phyloP scores from a whole-genome alignment of 228 moss, liverwort and hornwort genomes.

The Sphagnum magellanicum region DNA sequence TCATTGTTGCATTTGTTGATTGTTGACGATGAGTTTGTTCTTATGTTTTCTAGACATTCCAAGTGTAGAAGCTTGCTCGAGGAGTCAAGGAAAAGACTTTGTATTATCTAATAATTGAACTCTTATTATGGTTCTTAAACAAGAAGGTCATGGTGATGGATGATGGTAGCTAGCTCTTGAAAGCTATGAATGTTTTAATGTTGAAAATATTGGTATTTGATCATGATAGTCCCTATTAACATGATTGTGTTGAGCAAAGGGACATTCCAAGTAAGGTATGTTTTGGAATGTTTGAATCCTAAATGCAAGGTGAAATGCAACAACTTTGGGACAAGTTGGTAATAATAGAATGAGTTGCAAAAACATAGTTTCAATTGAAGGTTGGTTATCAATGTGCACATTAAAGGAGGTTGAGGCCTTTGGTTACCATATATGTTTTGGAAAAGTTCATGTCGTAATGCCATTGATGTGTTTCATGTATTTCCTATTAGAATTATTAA shows the following conservation, averaged over 20 bases:
- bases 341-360: conserved; percentile 73
- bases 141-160: conserved; percentile 89
- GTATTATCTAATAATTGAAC: conserved; percentile 86
- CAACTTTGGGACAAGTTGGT: conserved; percentile 88
- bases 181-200: conserved; percentile 96
- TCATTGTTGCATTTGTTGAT: no score
- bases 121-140: conserved; percentile 93
- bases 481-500: not conserved
- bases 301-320: conserved; percentile 91
- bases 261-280: no score
- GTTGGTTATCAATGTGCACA: conserved; percentile 31
- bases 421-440: not conserved
- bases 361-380: conserved; percentile 84
- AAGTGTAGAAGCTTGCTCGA: conserved; percentile 88
- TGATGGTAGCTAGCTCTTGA: conserved; percentile 94
- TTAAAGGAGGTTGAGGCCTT: no score
- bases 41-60: conserved; percentile 66
- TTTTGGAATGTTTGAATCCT: no score
- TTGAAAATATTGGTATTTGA: conserved; percentile 90
- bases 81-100: conserved; percentile 80
- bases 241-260: no score
- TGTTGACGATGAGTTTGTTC: no score
- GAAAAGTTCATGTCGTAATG: no score
- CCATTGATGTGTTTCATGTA: not conserved
- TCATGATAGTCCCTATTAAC: no score